phyloP scores from a whole-genome alignment of 1,284 basidiomycete species.

The Papiliotrema terrestris region DNA sequence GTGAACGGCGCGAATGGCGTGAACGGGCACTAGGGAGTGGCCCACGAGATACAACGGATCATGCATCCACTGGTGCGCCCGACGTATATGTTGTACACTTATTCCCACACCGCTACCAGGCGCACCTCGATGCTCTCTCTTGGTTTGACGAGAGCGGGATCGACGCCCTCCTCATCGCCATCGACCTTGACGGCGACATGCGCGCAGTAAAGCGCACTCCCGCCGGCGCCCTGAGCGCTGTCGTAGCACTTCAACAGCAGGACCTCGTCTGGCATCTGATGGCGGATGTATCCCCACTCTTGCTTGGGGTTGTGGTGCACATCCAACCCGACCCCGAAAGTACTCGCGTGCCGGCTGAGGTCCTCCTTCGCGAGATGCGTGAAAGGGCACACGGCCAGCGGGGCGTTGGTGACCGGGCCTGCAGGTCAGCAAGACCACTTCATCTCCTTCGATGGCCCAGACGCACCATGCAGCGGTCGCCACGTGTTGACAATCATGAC shows the following conservation, averaged over 20 bases:
- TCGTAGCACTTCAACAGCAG: slow-evolving; percentile 38
- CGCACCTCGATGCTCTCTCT: slow-evolving; percentile 30
- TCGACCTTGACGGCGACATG: slow-evolving; percentile 27
- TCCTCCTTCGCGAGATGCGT: slow-evolving; percentile 11
- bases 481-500: slow-evolving; percentile 39
- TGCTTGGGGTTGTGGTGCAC: slow-evolving; percentile 24
- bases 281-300: slow-evolving; percentile 33
- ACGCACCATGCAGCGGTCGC: slow-evolving; percentile 31
- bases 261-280: slow-evolving; percentile 35
- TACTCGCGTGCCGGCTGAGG: slow-evolving; percentile 16
- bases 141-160: slow-evolving; percentile 9
- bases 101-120: slow-evolving; percentile 27
- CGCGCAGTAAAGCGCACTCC: slow-evolving; percentile 18
- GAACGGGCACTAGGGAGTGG: too few species aligned
- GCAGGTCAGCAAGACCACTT: too few species aligned
- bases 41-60: too few species aligned
- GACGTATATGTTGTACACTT: too few species aligned
- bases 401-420: slow-evolving; percentile 39
- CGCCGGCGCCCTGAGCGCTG: slow-evolving; percentile 19
- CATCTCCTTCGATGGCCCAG: not conserved
- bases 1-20: too few species aligned
- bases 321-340: slow-evolving; percentile 28
- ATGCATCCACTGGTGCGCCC: too few species aligned
- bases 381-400: slow-evolving; percentile 28
- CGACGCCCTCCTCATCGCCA: slow-evolving; percentile 9